Conservation (phyloP, 1,284 basidiomycete genomes). For the Sporisorium reilianum region DNA sequence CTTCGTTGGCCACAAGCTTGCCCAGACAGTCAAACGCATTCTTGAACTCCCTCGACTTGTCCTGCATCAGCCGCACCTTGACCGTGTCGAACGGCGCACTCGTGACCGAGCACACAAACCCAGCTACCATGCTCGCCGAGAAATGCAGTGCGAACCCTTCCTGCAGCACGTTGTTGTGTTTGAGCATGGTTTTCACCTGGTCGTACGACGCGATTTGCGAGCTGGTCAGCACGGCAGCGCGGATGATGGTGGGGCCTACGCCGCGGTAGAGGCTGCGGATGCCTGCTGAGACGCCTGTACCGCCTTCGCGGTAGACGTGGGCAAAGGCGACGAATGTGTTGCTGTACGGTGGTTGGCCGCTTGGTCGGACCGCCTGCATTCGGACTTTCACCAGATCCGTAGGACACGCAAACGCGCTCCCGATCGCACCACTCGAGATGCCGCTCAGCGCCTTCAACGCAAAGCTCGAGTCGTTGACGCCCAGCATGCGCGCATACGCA, state of each 20-base stretch:
- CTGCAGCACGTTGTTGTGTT: constrained; percentile 23
- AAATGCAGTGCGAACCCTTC: constrained; percentile 55
- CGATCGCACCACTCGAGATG: constrained; percentile 54
- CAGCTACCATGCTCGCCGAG: constrained; percentile 55
- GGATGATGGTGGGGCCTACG: constrained; percentile 53
- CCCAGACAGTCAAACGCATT: constrained; percentile 49
- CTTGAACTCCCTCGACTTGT: constrained; percentile 38
- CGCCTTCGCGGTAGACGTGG: constrained; percentile 44
- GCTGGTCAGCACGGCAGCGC: constrained; percentile 55
- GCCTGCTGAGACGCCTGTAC: constrained; percentile 32
- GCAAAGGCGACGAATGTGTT: constrained; percentile 55
- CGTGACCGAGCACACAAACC: constrained; percentile 50
- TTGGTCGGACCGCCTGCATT: constrained; percentile 56
- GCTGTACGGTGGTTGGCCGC: constrained; percentile 45
- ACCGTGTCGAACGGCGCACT: constrained; percentile 57
- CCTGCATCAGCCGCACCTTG: constrained; percentile 60
- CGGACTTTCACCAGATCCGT: constrained; percentile 59
- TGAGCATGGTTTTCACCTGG: constrained; percentile 50
- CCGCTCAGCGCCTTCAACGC: constrained; percentile 56
- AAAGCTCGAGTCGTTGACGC: constrained; percentile 42
- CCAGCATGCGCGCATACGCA: constrained; percentile 32
- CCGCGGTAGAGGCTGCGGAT: constrained; percentile 52
- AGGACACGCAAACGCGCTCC: constrained; percentile 53
- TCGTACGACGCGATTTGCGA: constrained; percentile 59
- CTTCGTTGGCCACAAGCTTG: constrained; percentile 52